Conservation (phyloP, 768 basidiomycete species). For the Paxillus rubicundulus region DNA sequence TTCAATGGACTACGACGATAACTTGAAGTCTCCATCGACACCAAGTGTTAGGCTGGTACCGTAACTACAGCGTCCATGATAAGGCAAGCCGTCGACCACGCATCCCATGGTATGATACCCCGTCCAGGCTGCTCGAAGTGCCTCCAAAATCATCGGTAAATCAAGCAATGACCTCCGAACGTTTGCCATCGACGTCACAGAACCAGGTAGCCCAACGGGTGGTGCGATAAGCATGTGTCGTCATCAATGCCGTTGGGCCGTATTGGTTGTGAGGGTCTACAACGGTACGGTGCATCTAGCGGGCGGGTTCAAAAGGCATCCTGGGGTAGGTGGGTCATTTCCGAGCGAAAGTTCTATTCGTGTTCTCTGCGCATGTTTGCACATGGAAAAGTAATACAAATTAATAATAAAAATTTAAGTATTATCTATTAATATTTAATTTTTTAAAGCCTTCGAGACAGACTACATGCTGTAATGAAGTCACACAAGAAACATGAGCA, state of each 20-base stretch:
- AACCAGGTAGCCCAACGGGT: slow-evolving; percentile 43
- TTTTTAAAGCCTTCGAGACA: no score
- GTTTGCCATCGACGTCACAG: slow-evolving; percentile 56
- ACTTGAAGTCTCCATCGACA: no score
- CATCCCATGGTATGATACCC: no score
- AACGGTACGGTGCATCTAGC: slow-evolving; percentile 66
- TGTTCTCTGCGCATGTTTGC: not conserved
- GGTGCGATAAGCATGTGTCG: slow-evolving; percentile 53
- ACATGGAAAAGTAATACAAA: no score
- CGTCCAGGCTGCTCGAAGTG: no score
- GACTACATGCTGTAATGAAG: no score
- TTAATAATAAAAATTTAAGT: no score
- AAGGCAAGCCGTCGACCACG: no score
- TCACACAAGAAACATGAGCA: no score
- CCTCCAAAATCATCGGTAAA: not conserved
- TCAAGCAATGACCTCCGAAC: slow-evolving; percentile 33
- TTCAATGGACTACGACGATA: no score
- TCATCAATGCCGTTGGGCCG: slow-evolving; percentile 71
- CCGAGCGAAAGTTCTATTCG: not conserved
- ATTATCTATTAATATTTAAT: no score
- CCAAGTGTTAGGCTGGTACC: not conserved
- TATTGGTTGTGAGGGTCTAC: slow-evolving; percentile 60
- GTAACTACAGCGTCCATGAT: not conserved
- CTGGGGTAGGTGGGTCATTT: not conserved
- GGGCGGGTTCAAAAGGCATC: not conserved